Conservation (phyloP, 148 eudicot genomes). For the Fagopyrum tataricum region DNA sequence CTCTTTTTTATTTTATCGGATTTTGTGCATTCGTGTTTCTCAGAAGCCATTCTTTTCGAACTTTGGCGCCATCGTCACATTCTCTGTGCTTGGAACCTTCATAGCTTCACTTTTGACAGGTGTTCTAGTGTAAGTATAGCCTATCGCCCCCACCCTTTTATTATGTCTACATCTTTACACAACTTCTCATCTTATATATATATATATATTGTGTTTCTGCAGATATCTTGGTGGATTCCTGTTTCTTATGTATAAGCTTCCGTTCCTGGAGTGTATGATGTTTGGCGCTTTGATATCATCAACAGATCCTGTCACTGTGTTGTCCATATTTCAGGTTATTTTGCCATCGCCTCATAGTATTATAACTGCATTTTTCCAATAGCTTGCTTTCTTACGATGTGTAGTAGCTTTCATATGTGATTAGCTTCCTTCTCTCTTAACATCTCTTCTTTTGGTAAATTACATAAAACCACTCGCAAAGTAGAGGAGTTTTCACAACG, state of each 20-base stretch:
- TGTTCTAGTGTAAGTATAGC: conserved; percentile 72
- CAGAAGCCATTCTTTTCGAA: conserved; percentile 99
- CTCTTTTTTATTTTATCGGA: neutral
- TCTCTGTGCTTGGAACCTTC: conserved; percentile 86
- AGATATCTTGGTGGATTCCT: conserved; percentile 89
- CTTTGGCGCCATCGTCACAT: conserved; percentile 94
- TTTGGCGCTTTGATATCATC: conserved; percentile 99
- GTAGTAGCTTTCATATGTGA: neutral
- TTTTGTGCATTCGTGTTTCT: conserved; percentile 11
- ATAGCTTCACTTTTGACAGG: conserved; percentile 87
- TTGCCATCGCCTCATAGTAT: neutral
- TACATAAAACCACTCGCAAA: neutral
- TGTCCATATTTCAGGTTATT: conserved; percentile 89
- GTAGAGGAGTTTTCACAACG: neutral
- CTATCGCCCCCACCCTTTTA: neutral
- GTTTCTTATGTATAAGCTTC: conserved; percentile 76
- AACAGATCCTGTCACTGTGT: conserved; percentile 95
- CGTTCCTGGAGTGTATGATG: conserved; percentile 93
- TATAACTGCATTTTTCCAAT: neutral
- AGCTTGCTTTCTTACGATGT: neutral
- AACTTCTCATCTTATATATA: neutral
- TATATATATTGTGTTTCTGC: conserved; percentile 17
- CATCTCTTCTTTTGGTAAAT: neutral
- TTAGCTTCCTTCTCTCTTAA: neutral
- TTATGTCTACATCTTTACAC: conserved; percentile 7